Evolutionary conservation across 768 basidiomycete genomes (phyloP), one percentile per base, ranked within the genome.

Genomic region (Leccinum barrowsii): DNA sequence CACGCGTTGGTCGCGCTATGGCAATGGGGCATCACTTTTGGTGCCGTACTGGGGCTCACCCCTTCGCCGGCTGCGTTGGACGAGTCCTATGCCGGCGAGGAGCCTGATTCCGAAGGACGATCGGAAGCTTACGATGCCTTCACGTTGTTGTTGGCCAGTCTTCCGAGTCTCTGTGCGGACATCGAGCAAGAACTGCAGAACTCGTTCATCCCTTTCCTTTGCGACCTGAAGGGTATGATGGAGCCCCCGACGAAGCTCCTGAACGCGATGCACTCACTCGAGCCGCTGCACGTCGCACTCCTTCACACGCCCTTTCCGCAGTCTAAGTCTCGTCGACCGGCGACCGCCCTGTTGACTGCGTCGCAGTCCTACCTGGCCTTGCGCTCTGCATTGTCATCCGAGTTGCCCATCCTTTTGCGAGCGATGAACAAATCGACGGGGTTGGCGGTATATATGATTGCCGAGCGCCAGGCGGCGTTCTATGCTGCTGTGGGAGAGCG

Each of bases 361-460:
- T 90, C 88, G 1, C 82, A 84, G 46, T 85, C 87, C 51, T 94
- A 92, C 69, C 77, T 90, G 21, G 90, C 89, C 0, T 78, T 94
- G 5, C 81, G 89, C 5, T 87, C 81, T 0, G 87, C 92, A 61
- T 79, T 94, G 6, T 80, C 80, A 0, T 75, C 79, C 0, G 92
- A 94, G 61, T 79, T 94, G 4, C 92, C 92, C 0, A 67, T 73
- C 1, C 87, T 89, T 65, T 71, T 91, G 17, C 61, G 59, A 5
- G 75, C 85, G 17, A 70, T 92, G 56, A 80, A 88, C 59, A 74
- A 73, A n/a, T 90, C 89, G 17, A 76, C 90, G 35, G 76, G 76
- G 0, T 68, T 77, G 5, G 78, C 80, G 54, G 77, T 90, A 0
- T 64, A 75, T 3, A 76, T 82, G 24, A 74, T 92, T 26, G 81